Conservation (phyloP, 805 yeast genomes). For the Cyberlindnera japonica region DNA sequence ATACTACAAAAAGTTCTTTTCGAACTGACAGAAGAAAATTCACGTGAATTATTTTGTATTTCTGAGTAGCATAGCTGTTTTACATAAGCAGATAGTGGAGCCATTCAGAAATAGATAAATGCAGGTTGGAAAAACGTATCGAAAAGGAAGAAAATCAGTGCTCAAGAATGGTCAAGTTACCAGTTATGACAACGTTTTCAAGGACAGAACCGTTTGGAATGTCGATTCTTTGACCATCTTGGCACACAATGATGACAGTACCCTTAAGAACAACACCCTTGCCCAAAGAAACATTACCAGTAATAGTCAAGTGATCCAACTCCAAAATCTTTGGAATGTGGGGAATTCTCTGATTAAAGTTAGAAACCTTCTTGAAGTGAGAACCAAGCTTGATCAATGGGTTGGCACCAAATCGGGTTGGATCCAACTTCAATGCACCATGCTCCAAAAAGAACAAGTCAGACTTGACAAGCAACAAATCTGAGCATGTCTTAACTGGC, state of each 20-base stretch:
- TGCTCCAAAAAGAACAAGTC: constrained; percentile 89
- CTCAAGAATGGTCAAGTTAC: constrained; percentile 90
- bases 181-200: constrained; percentile 96
- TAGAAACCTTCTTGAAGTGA: constrained; percentile 92
- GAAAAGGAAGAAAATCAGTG: constrained; percentile 49
- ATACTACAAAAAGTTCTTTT: too few relatives aligned
- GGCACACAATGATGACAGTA: constrained; percentile 95
- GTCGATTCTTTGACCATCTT: constrained; percentile 94
- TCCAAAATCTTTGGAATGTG: constrained; percentile 96
- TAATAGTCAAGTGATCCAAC: constrained; percentile 94
- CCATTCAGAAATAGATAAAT: not conserved
- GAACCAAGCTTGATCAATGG: constrained; percentile 96
- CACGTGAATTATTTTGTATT: too few relatives aligned
- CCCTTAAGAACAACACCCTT: constrained; percentile 90
- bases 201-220: constrained; percentile 94
- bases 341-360: constrained; percentile 84
- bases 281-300: constrained; percentile 93
- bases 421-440: constrained; percentile 83
- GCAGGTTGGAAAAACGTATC: too few relatives aligned
- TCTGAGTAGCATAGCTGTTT: too few relatives aligned
- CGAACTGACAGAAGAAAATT: too few relatives aligned
- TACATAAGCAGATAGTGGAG: too few relatives aligned
- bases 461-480: constrained; percentile 88
- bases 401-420: constrained; percentile 81
- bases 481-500: constrained; percentile 98